Conservation (phyloP, 139 green algal species). For the Ettlia oleoabundans region DNA sequence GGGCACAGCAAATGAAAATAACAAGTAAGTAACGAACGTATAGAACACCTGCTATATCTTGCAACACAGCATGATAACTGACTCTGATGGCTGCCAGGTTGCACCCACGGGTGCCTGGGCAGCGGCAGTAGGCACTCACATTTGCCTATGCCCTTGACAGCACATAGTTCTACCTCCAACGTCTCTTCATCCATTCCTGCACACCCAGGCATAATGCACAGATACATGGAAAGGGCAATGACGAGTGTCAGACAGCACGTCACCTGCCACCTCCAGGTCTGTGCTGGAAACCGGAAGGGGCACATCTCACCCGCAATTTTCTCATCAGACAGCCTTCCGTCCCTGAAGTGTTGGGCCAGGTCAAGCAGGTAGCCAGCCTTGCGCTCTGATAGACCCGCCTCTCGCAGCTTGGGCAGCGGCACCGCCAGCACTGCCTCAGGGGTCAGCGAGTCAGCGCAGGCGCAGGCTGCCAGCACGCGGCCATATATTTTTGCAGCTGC, state of each 20-base stretch:
- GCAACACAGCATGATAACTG: too few relatives aligned
- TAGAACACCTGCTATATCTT: too few relatives aligned
- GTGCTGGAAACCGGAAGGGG: too few relatives aligned
- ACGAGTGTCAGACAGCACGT: too few relatives aligned
- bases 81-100: too few relatives aligned
- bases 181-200: conserved; percentile 36
- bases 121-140: too few relatives aligned
- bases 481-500: conserved; percentile 51
- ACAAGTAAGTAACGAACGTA: too few relatives aligned
- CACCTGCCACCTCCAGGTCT: too few relatives aligned
- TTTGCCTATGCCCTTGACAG: conserved; percentile 54
- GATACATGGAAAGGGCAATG: too few relatives aligned
- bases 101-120: too few relatives aligned
- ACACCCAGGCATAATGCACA: too few relatives aligned
- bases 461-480: conserved; percentile 44
- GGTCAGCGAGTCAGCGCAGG: conserved; percentile 7
- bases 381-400: conserved; percentile 31
- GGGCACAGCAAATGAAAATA: background rate
- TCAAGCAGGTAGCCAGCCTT: conserved; percentile 57
- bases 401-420: conserved; percentile 14
- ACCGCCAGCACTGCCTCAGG: conserved; percentile 15
- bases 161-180: conserved; percentile 38
- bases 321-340: conserved; percentile 43
- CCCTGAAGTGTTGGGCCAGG: conserved; percentile 48
- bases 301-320: conserved; percentile 43